Percentiles rank a stretch among this genome's conserved stretches.
These are phyloP conservation scores for Paraglomus occultum DNA, from an alignment of 192 early-diverging fungal genomes.

Conservation along the genomic window DNA sequence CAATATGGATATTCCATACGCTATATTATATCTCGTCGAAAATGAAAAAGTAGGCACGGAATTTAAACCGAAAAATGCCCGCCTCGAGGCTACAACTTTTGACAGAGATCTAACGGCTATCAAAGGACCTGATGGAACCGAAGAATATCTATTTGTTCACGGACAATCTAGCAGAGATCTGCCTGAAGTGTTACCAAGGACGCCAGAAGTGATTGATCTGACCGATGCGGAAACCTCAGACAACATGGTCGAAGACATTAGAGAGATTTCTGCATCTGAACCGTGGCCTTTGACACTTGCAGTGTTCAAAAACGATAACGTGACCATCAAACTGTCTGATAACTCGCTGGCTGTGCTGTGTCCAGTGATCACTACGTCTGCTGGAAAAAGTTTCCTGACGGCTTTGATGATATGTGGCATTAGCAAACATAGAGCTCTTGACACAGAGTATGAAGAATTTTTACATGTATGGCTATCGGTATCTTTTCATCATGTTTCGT, in stretches of 20 bases:
- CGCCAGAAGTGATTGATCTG: slow-evolving; percentile 5
- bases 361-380: neutral
- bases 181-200: slow-evolving; percentile 10
- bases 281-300: slow-evolving; percentile 13
- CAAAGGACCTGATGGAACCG: slow-evolving; percentile 1
- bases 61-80: neutral
- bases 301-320: neutral
- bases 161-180: slow-evolving; percentile 13
- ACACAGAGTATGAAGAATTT: slow-evolving; percentile 10
- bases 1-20: slow-evolving; percentile 9
- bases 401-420: slow-evolving; percentile 15
- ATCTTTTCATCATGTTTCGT: no score
- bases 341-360: neutral
- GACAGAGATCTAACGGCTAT: neutral
- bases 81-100: slow-evolving; percentile 16
- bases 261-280: neutral
- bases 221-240: neutral
- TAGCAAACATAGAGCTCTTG: slow-evolving; percentile 7
- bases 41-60: neutral
- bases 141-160: slow-evolving; percentile 1
- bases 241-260: neutral
- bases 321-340: neutral
- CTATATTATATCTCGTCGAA: slow-evolving; percentile 7
- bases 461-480: neutral
- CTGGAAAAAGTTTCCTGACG: neutral